Evolutionary conservation across 2,329 filamentous ascomycete genomes (phyloP), one percentile per base, ranked within the genome.

Genomic region (Colletotrichum navitas): DNA sequence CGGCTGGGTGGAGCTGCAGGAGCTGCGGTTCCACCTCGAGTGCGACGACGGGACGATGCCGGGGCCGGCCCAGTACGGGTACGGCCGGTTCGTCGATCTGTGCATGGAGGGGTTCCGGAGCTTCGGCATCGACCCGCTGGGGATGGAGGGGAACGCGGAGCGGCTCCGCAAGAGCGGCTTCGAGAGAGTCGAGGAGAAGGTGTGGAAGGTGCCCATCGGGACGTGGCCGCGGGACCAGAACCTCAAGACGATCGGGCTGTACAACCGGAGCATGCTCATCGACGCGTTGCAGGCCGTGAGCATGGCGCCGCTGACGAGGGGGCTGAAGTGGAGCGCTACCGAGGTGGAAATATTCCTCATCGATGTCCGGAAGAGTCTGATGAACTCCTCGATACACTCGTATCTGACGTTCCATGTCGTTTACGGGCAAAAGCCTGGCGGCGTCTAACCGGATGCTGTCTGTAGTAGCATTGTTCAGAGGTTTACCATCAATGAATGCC

Each of bases 31-130:
- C 51, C 76, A 79, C 51, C 77, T 81, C 8, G 79, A 80, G 59
- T 78, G 77, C 60, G 82, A 83, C 56, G 81, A 83, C 63, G 74
- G 78, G 39, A 79, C 76, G 11, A 72, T 82, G 12, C 79, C 81
- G 1, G 85, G 85, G 2, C 80, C 80, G 0, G 78, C 76, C n/a
- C 72, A 74, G 36, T 84, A 83, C 72, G 76, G 81, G 45, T 82
- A 85, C 39, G 86, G 83, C 2, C 88, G 88, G 0, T 90, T 90
- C 72, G 83, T 86, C 5, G 86, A 90, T 54, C 82, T 90, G 11
- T 81, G 85, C 47, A 69, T 81, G 18, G 78, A 80, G 18, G 84
- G 84, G 0, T 76, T 86, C 21, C 83, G 83, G 51, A 84, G 82
- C 2, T 84, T 85, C 71, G 79, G 79, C 0, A 82, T 81, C 45